Evolutionary conservation across 2,329 filamentous ascomycete species (phyloP).

Genomic region (Colletotrichum sp.): DNA sequence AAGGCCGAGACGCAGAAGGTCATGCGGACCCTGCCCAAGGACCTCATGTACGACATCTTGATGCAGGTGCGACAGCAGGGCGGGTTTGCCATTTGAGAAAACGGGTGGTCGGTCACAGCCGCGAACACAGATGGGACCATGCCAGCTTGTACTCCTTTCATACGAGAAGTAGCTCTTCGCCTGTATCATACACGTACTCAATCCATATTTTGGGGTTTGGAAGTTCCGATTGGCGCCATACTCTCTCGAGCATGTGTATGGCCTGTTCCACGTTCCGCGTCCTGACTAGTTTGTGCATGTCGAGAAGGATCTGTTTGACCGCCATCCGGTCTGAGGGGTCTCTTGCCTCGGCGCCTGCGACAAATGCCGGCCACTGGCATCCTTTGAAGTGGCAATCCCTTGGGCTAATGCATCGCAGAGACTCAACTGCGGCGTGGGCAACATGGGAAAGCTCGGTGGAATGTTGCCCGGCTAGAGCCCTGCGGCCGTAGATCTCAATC

Average conservation of each 20-base stretch:
- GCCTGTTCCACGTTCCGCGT: background rate
- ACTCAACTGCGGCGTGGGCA: background rate
- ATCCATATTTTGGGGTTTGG: background rate
- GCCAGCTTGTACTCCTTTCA: background rate
- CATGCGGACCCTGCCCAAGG: slow-evolving; percentile 6
- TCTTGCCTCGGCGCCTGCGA: background rate
- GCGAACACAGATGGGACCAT: background rate
- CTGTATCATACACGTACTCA: background rate
- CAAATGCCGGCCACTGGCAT: background rate
- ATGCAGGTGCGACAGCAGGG: background rate
- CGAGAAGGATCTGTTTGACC: background rate
- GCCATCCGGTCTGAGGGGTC: background rate
- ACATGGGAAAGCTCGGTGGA: background rate
- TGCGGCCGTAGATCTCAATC: background rate
- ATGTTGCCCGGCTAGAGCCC: background rate
- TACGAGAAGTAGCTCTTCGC: background rate
- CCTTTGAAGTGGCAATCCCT: background rate
- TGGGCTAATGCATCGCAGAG: background rate
- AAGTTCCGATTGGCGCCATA: background rate
- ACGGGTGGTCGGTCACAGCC: background rate
- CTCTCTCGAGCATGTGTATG: background rate
- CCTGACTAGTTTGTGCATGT: background rate
- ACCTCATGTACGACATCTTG: slow-evolving; percentile 9
- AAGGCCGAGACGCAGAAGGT: background rate
- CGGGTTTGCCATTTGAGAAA: background rate